Evolutionary conservation across 2,329 filamentous ascomycete genomes (phyloP).

Genomic region (Shiraia sp.): DNA sequence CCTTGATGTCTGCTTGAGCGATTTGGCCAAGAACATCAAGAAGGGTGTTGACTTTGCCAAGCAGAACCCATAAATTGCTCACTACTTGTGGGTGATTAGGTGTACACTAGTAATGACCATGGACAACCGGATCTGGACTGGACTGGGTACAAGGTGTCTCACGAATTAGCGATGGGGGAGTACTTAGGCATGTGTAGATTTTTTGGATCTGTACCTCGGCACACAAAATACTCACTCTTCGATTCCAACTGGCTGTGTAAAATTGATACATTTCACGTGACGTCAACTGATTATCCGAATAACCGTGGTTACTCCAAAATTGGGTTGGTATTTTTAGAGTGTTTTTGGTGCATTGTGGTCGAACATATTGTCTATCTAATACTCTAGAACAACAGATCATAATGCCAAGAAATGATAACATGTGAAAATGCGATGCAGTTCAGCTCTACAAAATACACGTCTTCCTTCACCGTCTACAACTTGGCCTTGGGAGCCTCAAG

Average conservation of each 20-base stretch:
- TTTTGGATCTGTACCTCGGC: constrained; percentile 23
- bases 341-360: too few species aligned
- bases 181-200: constrained; percentile 20
- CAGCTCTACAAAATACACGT: background rate
- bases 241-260: constrained; percentile 2
- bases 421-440: background rate
- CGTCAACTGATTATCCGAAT: background rate
- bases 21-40: constrained; percentile 91
- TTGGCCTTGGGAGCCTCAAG: constrained; percentile 83
- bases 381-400: background rate
- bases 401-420: background rate
- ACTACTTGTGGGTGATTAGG: constrained; percentile 6
- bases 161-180: constrained; percentile 16
- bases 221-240: constrained; percentile 23
- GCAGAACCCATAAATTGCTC: constrained; percentile 53
- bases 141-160: constrained; percentile 18
- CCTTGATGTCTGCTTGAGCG: constrained; percentile 79
- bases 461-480: constrained; percentile 60
- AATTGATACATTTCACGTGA: background rate
- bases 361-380: background rate
- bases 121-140: constrained; percentile 23
- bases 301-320: too few species aligned
- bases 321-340: too few species aligned
- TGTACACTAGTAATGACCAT: constrained; percentile 38
- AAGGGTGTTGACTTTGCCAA: constrained; percentile 78